Percentiles rank a stretch among this genome's conserved stretches.
Conservation (phyloP, 805 yeast genomes). For the Kuraishia piskuri region DNA sequence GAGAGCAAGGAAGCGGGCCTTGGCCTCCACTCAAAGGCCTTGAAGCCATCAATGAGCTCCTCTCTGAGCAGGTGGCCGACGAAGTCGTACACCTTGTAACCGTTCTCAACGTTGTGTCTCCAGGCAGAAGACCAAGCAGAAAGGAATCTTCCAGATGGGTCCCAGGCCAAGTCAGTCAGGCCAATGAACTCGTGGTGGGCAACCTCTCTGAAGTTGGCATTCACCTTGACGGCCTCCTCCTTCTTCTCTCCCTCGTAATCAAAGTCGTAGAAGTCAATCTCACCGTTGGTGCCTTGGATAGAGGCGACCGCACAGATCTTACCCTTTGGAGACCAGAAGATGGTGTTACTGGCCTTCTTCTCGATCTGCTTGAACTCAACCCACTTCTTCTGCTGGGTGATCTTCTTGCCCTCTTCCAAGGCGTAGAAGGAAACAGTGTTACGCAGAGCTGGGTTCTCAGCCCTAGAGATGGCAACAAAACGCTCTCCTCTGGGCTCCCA, state of each 20-base stretch:
- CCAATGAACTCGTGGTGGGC: constrained; percentile 62
- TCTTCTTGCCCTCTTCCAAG: constrained; percentile 54
- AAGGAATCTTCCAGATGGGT: constrained; percentile 87
- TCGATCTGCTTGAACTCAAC: constrained; percentile 47
- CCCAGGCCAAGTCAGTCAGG: constrained; percentile 85
- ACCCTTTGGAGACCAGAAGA: constrained; percentile 89
- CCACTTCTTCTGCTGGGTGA: constrained; percentile 27
- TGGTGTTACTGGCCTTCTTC: constrained; percentile 60
- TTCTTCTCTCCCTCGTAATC: constrained; percentile 64
- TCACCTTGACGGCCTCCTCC: constrained; percentile 34
- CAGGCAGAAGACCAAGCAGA: constrained; percentile 83
- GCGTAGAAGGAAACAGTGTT: constrained; percentile 76
- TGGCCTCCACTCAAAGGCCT: constrained; percentile 94
- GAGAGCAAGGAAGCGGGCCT: constrained; percentile 77
- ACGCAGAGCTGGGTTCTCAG: constrained; percentile 52
- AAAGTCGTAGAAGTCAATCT: constrained; percentile 78
- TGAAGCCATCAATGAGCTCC: constrained; percentile 74
- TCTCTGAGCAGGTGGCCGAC: constrained; percentile 72
- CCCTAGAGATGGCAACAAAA: constrained; percentile 68
- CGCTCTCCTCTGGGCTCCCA: constrained; percentile 96
- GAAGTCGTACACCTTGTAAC: constrained; percentile 80
- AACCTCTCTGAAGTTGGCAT: constrained; percentile 53
- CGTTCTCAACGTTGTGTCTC: constrained; percentile 82
- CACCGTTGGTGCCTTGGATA: constrained; percentile 36
- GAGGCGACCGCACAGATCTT: constrained; percentile 60